phyloP scores from a whole-genome alignment of 2,329 filamentous ascomycete species.

The Knufia fluminis region DNA sequence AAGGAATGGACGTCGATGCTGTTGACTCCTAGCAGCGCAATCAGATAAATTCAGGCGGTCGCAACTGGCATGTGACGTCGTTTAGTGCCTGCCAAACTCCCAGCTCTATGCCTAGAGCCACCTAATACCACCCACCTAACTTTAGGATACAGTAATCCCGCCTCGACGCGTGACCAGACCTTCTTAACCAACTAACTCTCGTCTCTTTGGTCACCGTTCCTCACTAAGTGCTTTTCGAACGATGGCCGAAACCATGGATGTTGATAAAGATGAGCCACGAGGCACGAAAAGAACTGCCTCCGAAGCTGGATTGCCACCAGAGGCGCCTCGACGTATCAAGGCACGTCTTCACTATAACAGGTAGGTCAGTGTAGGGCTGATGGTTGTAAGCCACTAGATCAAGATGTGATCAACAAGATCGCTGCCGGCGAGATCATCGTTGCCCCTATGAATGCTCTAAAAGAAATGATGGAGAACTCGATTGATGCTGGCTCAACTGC shows the following conservation, averaged over 20 bases:
- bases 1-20: background rate
- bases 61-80: conserved; percentile 2
- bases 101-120: background rate
- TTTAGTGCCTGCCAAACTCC: conserved; percentile 1
- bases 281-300: conserved; percentile 44
- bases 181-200: too few species aligned
- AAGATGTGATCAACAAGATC: conserved; percentile 96
- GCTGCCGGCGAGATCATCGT: conserved; percentile 97
- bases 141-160: too few species aligned
- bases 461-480: conserved; percentile 93
- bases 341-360: conserved; percentile 36
- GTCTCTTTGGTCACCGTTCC: background rate
- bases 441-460: conserved; percentile 87
- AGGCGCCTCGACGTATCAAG: conserved; percentile 43
- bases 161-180: too few species aligned
- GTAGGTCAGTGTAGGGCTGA: conserved; percentile 23
- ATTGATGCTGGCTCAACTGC: conserved; percentile 94
- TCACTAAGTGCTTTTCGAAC: background rate
- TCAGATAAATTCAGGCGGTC: background rate
- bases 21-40: background rate
- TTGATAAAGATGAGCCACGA: conserved; percentile 30
- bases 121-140: background rate
- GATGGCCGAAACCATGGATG: conserved; percentile 33
- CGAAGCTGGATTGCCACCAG: conserved; percentile 29
- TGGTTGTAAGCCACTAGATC: conserved; percentile 63